phyloP scores from a whole-genome alignment of 345 rosid genomes.

The Erysimum cheiranthoides region DNA sequence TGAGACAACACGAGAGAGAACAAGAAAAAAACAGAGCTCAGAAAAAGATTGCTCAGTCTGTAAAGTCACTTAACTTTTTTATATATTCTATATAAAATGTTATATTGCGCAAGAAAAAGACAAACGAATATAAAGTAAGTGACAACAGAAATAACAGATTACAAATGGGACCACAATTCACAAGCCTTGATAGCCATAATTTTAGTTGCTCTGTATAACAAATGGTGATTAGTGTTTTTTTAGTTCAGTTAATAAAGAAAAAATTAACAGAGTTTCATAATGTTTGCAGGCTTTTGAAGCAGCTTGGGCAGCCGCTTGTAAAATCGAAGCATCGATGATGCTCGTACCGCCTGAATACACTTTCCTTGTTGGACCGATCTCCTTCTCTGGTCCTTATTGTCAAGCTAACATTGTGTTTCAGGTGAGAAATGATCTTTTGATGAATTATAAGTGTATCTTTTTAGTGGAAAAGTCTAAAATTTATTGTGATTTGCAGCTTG shows the following conservation, averaged over 20 bases:
- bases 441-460: neutral
- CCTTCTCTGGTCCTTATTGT: conserved; percentile 97
- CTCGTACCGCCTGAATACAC: conserved; percentile 55
- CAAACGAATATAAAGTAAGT: conserved; percentile 39
- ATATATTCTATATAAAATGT: neutral
- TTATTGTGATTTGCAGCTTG: conserved; percentile 59
- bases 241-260: conserved; percentile 7
- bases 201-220: neutral
- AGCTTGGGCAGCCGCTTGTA: conserved; percentile 92
- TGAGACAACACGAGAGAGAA: conserved; percentile 33
- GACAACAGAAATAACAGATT: conserved; percentile 48
- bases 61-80: conserved; percentile 24
- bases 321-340: conserved; percentile 71
- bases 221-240: neutral
- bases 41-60: conserved; percentile 20
- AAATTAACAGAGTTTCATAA: neutral
- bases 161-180: conserved; percentile 35
- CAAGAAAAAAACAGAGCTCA: conserved; percentile 33
- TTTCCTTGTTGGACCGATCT: conserved; percentile 86
- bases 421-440: conserved; percentile 49
- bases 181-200: conserved; percentile 9
- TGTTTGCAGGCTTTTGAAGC: conserved; percentile 82
- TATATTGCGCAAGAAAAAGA: conserved; percentile 27
- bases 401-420: conserved; percentile 79
- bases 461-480: neutral